Base-by-base conservation (phyloP, 345 rosid genomes). In the Populus alba region DNA sequence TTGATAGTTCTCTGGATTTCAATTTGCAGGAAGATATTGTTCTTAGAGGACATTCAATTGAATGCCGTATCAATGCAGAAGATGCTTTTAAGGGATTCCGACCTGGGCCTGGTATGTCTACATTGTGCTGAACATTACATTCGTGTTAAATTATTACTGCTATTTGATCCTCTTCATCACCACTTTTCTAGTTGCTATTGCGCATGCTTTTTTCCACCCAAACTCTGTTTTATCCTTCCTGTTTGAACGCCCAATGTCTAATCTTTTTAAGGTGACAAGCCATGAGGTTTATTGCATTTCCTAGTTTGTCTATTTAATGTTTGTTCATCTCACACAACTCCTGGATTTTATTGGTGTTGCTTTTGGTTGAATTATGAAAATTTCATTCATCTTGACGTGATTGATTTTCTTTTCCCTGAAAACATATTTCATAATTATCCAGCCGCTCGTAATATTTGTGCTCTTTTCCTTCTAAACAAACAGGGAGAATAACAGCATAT, bases 1-100 rank as follows among this genome's bases (percentile, higher is more conserved):
- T 29, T 22, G 35, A 75, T 8, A 29, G 45, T 63, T 70, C 12
- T n/a, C 29, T 71, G 68, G 70, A 38, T 55, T 78, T 38, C 73
- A 29, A 18, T 65, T 39, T 80, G 73, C 88, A 95, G 99, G 99
- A 92, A 77, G 99, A 94, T 23, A 91, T 96, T 81, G 94, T 94
- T 81, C 98, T 96, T 35, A 88, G 91, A 83, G 99, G 99, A 66
- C 98, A 96, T 87, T 94, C 99, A 67, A 96, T 96, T 82, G 99
- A 96, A 85, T 93, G 98, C 29, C 98, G 98, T 81, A 96, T 96
- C 84, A 96, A 96, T 81, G 99, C 98, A 13, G 99, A 96, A 83
- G 99, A 96, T 82, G 94, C 99, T 73, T 96, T 96, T 78, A 96
- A 96, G 84, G 92, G 92, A 31, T 96, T 96, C 87, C 88, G 97